A percentile compares a stretch with the other conserved stretches of the same genome.
These are phyloP conservation scores for Spergularia marina DNA, from an alignment of 148 eudicot species.

Conservation along the genomic window DNA sequence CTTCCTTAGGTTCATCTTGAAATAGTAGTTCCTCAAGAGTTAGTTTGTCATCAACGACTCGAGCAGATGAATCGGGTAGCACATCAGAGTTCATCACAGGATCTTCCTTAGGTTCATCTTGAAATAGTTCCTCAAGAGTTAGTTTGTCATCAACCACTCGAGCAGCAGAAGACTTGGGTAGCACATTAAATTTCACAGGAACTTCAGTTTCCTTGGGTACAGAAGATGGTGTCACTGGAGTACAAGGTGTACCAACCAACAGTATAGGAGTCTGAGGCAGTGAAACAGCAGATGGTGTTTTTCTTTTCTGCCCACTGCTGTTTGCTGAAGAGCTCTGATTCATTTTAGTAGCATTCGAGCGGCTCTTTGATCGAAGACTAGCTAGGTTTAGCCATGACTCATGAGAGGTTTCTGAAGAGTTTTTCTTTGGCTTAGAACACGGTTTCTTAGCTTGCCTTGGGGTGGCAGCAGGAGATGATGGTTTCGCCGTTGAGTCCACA, in stretches of 20 bases:
- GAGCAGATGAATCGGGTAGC: too few species aligned
- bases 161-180: neutral
- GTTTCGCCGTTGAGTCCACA: neutral
- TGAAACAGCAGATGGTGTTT: neutral
- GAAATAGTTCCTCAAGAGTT: neutral
- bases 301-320: conserved; percentile 3
- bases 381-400: conserved; percentile 7
- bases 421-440: neutral
- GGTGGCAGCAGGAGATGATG: neutral
- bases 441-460: neutral
- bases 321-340: conserved; percentile 21
- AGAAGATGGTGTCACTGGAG: conserved; percentile 24
- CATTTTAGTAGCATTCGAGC: conserved; percentile 14
- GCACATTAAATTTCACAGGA: neutral
- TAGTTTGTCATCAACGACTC: too few species aligned
- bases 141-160: neutral
- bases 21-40: too few species aligned
- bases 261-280: conserved; percentile 17
- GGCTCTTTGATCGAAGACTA: neutral
- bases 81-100: neutral
- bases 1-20: neutral
- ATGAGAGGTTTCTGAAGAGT: neutral
- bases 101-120: neutral
- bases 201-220: conserved; percentile 7
- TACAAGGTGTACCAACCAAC: conserved; percentile 5